Conservation (phyloP, 2,329 filamentous ascomycete species). For the Cercospora beticola region DNA sequence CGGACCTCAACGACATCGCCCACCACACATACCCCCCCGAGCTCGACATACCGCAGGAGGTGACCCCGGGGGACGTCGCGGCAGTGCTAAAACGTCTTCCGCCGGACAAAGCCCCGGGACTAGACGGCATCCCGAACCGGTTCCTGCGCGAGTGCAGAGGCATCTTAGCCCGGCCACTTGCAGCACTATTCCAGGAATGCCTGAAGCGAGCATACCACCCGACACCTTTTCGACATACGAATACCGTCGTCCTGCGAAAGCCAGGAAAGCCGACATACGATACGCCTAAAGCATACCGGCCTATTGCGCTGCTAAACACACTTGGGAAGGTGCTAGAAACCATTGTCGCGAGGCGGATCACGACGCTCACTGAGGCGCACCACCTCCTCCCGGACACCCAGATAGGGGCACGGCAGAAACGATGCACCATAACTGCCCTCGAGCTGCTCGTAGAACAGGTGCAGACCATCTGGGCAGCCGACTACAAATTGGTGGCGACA, state of each 20-base stretch:
- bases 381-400: constrained; percentile 28
- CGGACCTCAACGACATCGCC: no score
- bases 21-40: no score
- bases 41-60: no score
- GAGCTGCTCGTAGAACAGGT: constrained; percentile 33
- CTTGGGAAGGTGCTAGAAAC: constrained; percentile 36
- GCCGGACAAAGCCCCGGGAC: not conserved
- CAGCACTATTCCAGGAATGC: not conserved
- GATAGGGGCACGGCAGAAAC: constrained; percentile 32
- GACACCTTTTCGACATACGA: constrained; percentile 24
- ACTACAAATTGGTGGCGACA: constrained; percentile 29
- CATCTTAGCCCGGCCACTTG: not conserved
- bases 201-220: not conserved
- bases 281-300: constrained; percentile 32
- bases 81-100: no score
- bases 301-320: constrained; percentile 34
- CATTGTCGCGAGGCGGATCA: constrained; percentile 27
- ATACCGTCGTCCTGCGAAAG: constrained; percentile 34
- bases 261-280: constrained; percentile 33
- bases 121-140: not conserved
- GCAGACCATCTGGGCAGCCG: constrained; percentile 18
- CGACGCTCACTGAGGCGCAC: constrained; percentile 24
- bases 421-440: constrained; percentile 33
- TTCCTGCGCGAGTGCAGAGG: not conserved
- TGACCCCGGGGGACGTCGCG: no score